phyloP scores from a whole-genome alignment of 306 rosid species.

The Sindora glabra region DNA sequence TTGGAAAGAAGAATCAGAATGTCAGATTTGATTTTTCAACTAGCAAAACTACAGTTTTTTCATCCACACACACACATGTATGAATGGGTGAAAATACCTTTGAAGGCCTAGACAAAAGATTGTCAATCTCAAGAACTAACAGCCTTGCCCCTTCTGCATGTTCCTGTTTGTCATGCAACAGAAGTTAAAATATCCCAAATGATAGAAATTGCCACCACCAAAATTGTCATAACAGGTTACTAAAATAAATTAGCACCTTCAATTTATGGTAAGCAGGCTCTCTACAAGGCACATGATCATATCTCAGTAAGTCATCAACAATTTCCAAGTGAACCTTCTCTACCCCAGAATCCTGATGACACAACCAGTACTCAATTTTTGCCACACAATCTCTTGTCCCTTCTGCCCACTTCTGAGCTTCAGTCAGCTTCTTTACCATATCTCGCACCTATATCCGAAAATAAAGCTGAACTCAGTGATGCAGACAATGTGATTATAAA shows the following conservation, averaged over 20 bases:
- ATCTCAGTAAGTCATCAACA: conserved; percentile 49
- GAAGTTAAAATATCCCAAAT: conserved; percentile 1
- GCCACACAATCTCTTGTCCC: conserved; percentile 55
- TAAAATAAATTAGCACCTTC: conserved; percentile 54
- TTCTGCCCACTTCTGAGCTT: conserved; percentile 77
- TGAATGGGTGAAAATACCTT: conserved; percentile 36
- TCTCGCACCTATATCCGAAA: conserved; percentile 63
- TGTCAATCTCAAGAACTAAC: conserved; percentile 47
- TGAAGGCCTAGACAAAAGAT: conserved; percentile 41
- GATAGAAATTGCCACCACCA: conserved; percentile 16
- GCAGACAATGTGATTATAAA: neutral
- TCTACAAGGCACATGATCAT: conserved; percentile 48
- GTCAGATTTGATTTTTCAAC: neutral
- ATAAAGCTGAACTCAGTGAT: conserved; percentile 10
- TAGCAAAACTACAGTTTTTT: conserved; percentile 1
- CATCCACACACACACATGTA: no score
- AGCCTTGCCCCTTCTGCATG: conserved; percentile 60
- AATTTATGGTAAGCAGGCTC: conserved; percentile 65
- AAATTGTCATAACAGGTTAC: conserved; percentile 5
- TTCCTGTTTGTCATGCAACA: conserved; percentile 35
- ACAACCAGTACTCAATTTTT: conserved; percentile 55
- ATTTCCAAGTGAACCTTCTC: conserved; percentile 54
- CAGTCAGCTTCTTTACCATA: conserved; percentile 47
- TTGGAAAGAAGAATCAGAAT: conserved; percentile 20
- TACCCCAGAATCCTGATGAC: conserved; percentile 16